These are phyloP conservation scores for Tetrapisispora fleetii DNA, from an alignment of 805 yeast genomes.

Conservation along the genomic window DNA sequence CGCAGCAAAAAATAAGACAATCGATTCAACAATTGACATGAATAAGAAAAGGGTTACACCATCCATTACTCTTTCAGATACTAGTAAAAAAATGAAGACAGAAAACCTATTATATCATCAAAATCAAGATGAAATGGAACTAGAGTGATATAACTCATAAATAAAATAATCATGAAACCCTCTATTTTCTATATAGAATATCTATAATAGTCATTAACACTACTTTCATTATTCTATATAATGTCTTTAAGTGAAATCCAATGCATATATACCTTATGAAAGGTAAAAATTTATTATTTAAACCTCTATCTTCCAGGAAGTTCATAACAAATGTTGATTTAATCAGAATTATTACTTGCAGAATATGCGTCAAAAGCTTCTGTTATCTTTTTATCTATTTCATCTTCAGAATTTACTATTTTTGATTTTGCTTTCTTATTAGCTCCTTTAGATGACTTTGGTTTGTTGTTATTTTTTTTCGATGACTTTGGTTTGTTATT, in stretches of 20 bases:
- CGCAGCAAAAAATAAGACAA: not conserved
- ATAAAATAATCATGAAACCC: no score
- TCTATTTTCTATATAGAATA: no score
- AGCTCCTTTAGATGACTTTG: not conserved
- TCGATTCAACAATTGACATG: not conserved
- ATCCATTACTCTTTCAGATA: not conserved
- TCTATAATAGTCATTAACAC: no score
- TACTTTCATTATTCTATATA: no score
- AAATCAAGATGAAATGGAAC: conserved; percentile 4
- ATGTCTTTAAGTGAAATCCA: no score
- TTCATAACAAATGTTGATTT: not conserved
- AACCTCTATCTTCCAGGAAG: not conserved
- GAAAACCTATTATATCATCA: not conserved
- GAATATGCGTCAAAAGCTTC: not conserved
- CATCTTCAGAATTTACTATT: not conserved
- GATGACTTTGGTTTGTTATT: not conserved
- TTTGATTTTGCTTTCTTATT: not conserved
- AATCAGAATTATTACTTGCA: not conserved
- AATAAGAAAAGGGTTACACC: not conserved
- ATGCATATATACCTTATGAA: not conserved
- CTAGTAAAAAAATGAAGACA: not conserved
- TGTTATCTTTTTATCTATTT: not conserved
- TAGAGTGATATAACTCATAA: not conserved
- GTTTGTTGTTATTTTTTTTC: not conserved
- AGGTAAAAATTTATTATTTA: not conserved